Percentiles rank a stretch among this genome's conserved stretches.
phyloP scores from a whole-genome alignment of 768 basidiomycete species.

The Collybia mongolica region DNA sequence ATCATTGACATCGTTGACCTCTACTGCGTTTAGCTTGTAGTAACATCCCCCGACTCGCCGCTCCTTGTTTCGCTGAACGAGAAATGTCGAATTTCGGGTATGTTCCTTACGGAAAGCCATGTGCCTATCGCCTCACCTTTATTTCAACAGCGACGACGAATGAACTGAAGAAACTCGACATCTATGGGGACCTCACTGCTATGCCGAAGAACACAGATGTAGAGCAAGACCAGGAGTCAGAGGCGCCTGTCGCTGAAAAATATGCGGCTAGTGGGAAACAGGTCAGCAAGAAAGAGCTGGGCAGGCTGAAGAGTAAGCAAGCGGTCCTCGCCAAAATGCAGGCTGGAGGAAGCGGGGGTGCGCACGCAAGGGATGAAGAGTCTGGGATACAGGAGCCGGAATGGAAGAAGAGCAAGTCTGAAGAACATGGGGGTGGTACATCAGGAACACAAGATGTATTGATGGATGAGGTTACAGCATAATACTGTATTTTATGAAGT shows the following conservation, averaged over 20 bases:
- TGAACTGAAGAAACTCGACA: slow-evolving; percentile 52
- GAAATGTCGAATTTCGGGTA: slow-evolving; percentile 45
- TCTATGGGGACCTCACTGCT: slow-evolving; percentile 42
- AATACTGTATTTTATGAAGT: background rate
- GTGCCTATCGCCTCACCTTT: background rate
- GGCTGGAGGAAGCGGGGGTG: slow-evolving; percentile 9
- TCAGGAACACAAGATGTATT: too few species aligned
- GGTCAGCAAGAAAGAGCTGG: slow-evolving; percentile 43
- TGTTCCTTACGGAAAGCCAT: slow-evolving; percentile 7
- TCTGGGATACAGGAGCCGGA: slow-evolving; percentile 28
- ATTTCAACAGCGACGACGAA: slow-evolving; percentile 39
- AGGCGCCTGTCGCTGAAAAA: slow-evolving; percentile 23
- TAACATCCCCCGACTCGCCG: slow-evolving; percentile 18
- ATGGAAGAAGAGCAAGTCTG: slow-evolving; percentile 34
- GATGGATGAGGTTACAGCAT: too few species aligned
- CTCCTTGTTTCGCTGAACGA: slow-evolving; percentile 48
- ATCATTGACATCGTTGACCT: background rate
- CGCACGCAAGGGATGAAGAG: background rate
- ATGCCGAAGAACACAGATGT: slow-evolving; percentile 56
- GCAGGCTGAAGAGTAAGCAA: slow-evolving; percentile 50
- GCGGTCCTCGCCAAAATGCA: slow-evolving; percentile 37
- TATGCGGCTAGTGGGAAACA: slow-evolving; percentile 18
- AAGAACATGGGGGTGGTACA: slow-evolving; percentile 18
- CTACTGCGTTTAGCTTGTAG: slow-evolving; percentile 29
- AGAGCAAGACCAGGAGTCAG: slow-evolving; percentile 39